Evolutionary conservation across 305 asterid species (phyloP).

Genomic region (Fraxinus latifolia): DNA sequence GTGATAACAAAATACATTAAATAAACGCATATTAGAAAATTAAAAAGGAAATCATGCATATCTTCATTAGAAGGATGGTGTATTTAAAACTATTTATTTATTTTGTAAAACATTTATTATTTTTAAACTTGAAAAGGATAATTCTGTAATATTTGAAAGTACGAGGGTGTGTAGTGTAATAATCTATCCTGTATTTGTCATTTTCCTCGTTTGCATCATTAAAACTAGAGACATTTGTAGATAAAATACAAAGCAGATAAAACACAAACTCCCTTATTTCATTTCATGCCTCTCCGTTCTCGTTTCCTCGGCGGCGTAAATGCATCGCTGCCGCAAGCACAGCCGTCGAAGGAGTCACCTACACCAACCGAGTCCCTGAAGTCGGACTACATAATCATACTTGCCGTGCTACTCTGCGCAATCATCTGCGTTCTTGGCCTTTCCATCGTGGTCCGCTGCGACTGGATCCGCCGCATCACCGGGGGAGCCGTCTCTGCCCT

Average conservation of each 20-base stretch:
- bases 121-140: too few species aligned
- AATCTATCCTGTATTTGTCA: neutral
- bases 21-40: too few species aligned
- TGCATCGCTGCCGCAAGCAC: conserved; percentile 10
- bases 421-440: conserved; percentile 43
- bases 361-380: neutral
- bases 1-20: too few species aligned
- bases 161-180: neutral
- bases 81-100: too few species aligned
- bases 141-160: neutral
- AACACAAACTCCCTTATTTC: neutral
- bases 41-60: too few species aligned
- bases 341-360: neutral
- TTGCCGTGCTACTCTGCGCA: conserved; percentile 42
- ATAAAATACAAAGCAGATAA: neutral
- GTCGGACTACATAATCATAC: conserved; percentile 39
- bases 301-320: conserved; percentile 2
- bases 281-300: conserved; percentile 10
- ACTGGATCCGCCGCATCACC: conserved; percentile 40
- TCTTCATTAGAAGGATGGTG: too few species aligned
- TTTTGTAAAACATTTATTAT: too few species aligned
- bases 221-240: neutral
- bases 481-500: neutral
- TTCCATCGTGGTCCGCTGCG: conserved; percentile 37
- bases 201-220: neutral